Base-by-base conservation (phyloP, 2,329 filamentous ascomycete species). In the Sclerotinia minor region DNA sequence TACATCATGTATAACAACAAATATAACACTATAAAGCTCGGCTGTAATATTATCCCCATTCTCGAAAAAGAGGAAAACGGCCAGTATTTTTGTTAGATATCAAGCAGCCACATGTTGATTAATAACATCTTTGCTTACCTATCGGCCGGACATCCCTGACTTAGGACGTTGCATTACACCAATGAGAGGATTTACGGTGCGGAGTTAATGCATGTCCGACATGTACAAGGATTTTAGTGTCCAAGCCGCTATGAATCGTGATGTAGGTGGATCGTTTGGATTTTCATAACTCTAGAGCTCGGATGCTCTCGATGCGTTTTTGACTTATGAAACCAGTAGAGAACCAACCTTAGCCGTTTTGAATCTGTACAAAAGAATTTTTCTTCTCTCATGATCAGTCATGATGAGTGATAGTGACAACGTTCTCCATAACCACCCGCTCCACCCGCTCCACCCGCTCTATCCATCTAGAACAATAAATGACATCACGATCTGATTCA, bases 121-220 rank as follows among this genome's bases (percentile, higher is more conserved):
- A 54, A n/a, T 35, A 54, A 35, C 26, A 3, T 26, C 5, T 11
- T 35, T n/a, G 29, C 29, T n/a, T 35, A n/a, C 11, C 38, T 24
- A 8, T 6, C 8, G 15, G 29, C 2, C 50, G 50, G 26, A 53
- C 19, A 21, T 47, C 35, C 21, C 41, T 32, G 41, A 47, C 7
- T 5, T 24, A 13, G 41, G 26, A 47, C 57, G 57, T 60, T 32
- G 19, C 32, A 8, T 7, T 5, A 29, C 29, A 24, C 57, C 57
- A 60, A 47, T 32, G 26, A 60, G 57, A 44, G 4, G 13, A 3
- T 26, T 29, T 15, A 45, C 44, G 41, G 41, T 24, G 29, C 58
- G 58, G 58, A 60, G 58, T 47, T 60, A 49, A 49, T 49, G 58
- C 26, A 49, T 49, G 58, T 60, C 58, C 58, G 58, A 44, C 44